A percentile compares a stretch with the other conserved stretches of the same genome.
Conservation (phyloP, 768 basidiomycete species). For the Lepiota venenata region DNA sequence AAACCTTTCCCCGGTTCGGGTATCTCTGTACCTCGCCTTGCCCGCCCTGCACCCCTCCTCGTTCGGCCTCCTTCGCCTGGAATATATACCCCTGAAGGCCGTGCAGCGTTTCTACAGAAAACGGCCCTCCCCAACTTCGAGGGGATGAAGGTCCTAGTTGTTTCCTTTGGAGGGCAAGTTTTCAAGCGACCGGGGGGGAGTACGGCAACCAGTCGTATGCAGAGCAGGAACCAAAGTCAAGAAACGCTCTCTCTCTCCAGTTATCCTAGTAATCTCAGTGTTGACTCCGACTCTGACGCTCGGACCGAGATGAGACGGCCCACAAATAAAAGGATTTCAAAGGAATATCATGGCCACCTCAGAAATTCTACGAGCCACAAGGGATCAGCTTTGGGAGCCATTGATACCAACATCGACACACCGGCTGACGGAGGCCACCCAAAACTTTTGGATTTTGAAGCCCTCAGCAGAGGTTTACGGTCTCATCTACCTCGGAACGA, state of each 20-base stretch:
- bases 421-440: background rate
- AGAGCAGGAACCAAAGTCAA: conserved; percentile 25
- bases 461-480: background rate
- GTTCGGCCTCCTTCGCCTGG: conserved; percentile 50
- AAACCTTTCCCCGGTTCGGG: conserved; percentile 32
- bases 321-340: background rate
- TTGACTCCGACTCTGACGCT: background rate
- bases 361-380: background rate
- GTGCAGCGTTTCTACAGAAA: conserved; percentile 48
- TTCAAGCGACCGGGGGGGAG: conserved; percentile 51
- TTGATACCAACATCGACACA: background rate
- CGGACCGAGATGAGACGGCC: background rate
- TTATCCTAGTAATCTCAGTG: background rate
- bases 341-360: background rate
- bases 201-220: conserved; percentile 32
- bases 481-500: background rate
- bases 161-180: conserved; percentile 80
- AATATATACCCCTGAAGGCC: conserved; percentile 51
- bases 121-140: conserved; percentile 63
- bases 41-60: conserved; percentile 60
- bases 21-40: conserved; percentile 27
- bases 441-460: background rate
- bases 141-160: conserved; percentile 55
- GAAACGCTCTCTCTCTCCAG: conserved; percentile 12
- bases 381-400: background rate